Evolutionary conservation across 345 rosid species (phyloP).

Genomic region (Pistacia vera): DNA sequence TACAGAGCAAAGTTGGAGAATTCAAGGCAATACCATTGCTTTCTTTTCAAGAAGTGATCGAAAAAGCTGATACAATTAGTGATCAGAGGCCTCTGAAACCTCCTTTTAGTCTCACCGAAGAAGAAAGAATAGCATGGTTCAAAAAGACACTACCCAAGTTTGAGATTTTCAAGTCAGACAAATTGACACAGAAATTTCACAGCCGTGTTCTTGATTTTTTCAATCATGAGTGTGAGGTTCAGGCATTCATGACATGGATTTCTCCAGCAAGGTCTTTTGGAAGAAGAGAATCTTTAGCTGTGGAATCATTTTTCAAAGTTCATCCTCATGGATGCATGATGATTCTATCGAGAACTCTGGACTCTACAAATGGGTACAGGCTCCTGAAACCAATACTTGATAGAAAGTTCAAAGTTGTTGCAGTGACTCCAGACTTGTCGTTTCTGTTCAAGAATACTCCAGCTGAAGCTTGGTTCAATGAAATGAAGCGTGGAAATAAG

Average conservation of each 20-base stretch:
- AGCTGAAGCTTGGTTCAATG: conserved; percentile 65
- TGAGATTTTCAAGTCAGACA: conserved; percentile 55
- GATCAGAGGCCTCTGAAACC: conserved; percentile 37
- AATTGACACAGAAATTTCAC: conserved; percentile 49
- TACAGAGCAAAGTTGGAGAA: conserved; percentile 19
- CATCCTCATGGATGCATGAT: conserved; percentile 70
- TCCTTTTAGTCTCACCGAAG: conserved; percentile 45
- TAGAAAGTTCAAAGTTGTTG: conserved; percentile 46
- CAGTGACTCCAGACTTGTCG: conserved; percentile 65
- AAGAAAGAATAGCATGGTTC: conserved; percentile 54
- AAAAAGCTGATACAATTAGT: conserved; percentile 7
- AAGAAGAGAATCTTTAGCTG: conserved; percentile 51
- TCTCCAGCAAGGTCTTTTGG: conserved; percentile 54
- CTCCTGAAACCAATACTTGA: conserved; percentile 59
- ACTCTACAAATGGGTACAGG: conserved; percentile 50
- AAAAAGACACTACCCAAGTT: conserved; percentile 37
- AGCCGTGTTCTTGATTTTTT: conserved; percentile 53
- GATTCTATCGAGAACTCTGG: conserved; percentile 68
- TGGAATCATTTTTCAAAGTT: conserved; percentile 65
- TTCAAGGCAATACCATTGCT: conserved; percentile 28
- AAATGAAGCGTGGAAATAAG: conserved; percentile 54
- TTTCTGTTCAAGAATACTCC: conserved; percentile 65
- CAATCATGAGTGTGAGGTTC: conserved; percentile 45
- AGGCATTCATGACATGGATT: conserved; percentile 89
- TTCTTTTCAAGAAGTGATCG: conserved; percentile 31